These are phyloP conservation scores for Moricandia arvensis DNA, from an alignment of 345 rosid genomes.

Conservation along the genomic window DNA sequence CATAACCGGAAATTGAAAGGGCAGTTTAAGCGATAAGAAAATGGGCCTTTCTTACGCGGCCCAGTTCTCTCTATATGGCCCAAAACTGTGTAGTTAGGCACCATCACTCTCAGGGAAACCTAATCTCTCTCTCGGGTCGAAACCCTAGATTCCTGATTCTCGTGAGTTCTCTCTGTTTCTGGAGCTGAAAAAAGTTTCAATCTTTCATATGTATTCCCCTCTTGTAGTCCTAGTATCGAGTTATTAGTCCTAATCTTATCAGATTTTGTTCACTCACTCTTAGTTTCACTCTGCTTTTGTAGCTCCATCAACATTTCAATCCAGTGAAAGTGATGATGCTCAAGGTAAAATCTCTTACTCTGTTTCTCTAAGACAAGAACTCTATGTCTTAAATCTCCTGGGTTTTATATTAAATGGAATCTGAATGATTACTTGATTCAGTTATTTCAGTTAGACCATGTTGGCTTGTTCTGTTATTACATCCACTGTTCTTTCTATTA, in stretches of 20 bases:
- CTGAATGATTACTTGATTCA: neutral
- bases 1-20: too few species aligned
- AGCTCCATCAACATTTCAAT: slow-evolving; percentile 11
- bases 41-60: slow-evolving; percentile 1
- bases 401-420: neutral
- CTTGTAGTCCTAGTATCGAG: neutral
- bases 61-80: neutral
- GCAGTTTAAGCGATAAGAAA: too few species aligned
- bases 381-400: too few species aligned
- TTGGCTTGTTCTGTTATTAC: neutral
- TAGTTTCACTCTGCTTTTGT: slow-evolving; percentile 13
- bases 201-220: neutral
- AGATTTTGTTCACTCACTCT: slow-evolving; percentile 7
- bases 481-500: neutral
- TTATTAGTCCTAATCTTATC: slow-evolving; percentile 9
- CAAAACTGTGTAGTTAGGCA: slow-evolving; percentile 23
- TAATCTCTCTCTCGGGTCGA: slow-evolving; percentile 2
- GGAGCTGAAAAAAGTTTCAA: neutral
- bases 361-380: slow-evolving; percentile 10
- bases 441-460: neutral
- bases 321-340: slow-evolving; percentile 11
- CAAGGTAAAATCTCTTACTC: neutral
- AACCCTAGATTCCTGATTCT: neutral
- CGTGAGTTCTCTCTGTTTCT: slow-evolving; percentile 7
- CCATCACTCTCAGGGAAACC: slow-evolving; percentile 6